These are phyloP conservation scores for Cylindrotheca fusiformis DNA, from an alignment of 108 stramenopile genomes.

Conservation along the genomic window DNA sequence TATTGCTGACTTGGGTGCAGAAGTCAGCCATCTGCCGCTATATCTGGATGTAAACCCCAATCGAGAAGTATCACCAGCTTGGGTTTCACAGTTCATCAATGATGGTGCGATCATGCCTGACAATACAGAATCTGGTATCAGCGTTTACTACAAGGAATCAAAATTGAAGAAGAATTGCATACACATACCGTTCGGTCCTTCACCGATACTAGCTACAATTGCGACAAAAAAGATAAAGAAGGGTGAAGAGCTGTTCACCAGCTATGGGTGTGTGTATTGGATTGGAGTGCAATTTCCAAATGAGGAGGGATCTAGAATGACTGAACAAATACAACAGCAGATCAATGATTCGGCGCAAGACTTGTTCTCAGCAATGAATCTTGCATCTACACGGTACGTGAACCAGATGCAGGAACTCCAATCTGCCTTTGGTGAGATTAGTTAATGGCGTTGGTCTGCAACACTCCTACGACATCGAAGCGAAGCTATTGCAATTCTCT, in stretches of 20 bases:
- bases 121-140: slow-evolving; percentile 28
- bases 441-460: no score
- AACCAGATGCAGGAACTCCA: slow-evolving; percentile 1
- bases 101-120: slow-evolving; percentile 35
- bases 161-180: slow-evolving; percentile 30
- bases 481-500: no score
- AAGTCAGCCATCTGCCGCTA: slow-evolving; percentile 2
- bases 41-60: slow-evolving; percentile 48
- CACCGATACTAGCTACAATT: slow-evolving; percentile 20
- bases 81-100: slow-evolving; percentile 39
- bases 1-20: slow-evolving; percentile 10
- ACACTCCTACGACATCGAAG: no score
- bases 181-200: slow-evolving; percentile 29
- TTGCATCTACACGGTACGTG: slow-evolving; percentile 1
- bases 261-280: slow-evolving; percentile 32
- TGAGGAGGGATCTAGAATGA: slow-evolving; percentile 2
- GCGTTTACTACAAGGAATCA: slow-evolving; percentile 30
- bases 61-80: slow-evolving; percentile 16
- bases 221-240: slow-evolving; percentile 27
- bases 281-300: slow-evolving; percentile 2
- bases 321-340: slow-evolving; percentile 10
- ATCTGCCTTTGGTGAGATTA: slow-evolving; percentile 12
- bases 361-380: slow-evolving; percentile 12
- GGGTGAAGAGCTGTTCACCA: slow-evolving; percentile 28
- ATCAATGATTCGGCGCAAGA: slow-evolving; percentile 19